These are phyloP conservation scores for Apiotrichum gamsii DNA, from an alignment of 1,284 basidiomycete species.

Conservation along the genomic window DNA sequence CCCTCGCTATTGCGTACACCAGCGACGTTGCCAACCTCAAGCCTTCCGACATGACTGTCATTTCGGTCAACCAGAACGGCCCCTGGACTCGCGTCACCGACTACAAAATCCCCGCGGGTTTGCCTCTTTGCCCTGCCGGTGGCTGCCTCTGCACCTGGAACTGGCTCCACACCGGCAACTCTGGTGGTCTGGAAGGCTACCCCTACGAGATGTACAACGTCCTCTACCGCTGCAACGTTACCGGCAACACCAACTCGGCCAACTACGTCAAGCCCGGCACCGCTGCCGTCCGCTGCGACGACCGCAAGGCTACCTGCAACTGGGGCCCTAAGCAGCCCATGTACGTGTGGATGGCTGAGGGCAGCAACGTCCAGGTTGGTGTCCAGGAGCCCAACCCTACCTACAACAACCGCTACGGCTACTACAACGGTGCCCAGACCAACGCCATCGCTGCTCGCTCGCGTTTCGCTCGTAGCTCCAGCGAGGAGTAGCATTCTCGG, in stretches of 20 bases:
- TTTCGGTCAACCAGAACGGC: constrained; percentile 59
- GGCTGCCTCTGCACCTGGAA: constrained; percentile 63
- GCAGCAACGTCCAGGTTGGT: constrained; percentile 12
- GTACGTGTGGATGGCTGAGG: constrained; percentile 8
- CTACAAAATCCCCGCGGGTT: constrained; percentile 29
- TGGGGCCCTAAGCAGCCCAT: constrained; percentile 25
- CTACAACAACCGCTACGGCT: constrained; percentile 9
- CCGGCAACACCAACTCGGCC: constrained; percentile 40
- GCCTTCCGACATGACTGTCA: constrained; percentile 62
- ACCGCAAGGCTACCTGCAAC: constrained; percentile 30
- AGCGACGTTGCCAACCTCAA: constrained; percentile 40
- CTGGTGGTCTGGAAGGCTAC: neutral
- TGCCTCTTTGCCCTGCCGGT: constrained; percentile 62
- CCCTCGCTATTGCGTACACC: constrained; percentile 12
- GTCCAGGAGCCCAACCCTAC: neutral
- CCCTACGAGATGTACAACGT: constrained; percentile 56
- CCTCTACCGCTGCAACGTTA: constrained; percentile 65
- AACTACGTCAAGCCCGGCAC: constrained; percentile 41
- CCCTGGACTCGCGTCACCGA: constrained; percentile 4
- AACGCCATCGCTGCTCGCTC: neutral
- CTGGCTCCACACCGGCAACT: constrained; percentile 1
- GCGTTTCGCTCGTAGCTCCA: no score
- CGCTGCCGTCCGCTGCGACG: constrained; percentile 42
- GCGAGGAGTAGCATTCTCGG: no score
- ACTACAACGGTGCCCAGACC: constrained; percentile 11